Evolutionary conservation across 805 yeast species (phyloP), one percentile per base, ranked within the genome.

Genomic region (Barnettozyma sucrosica): DNA sequence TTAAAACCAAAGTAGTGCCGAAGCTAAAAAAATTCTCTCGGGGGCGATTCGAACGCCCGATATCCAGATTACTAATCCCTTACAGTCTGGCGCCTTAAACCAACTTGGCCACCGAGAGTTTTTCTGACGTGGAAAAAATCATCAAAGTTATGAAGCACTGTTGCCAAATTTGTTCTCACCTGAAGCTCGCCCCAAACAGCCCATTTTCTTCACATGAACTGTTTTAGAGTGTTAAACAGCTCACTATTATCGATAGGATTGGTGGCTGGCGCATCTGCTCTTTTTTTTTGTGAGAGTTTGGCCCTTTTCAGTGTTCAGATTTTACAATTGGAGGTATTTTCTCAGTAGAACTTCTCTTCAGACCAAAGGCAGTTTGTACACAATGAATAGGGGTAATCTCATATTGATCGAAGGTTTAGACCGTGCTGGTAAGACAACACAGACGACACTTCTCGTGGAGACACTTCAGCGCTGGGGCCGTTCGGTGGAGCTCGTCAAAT

Each of bases 351-450:
- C 4, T 10, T 26, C 11, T 10, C 30, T 4, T 7, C 13, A 10
- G 8, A 26, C 13, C 19, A 33, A 7, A 19, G 7, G 36, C 36
- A 33, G 11, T 33, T 18, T 33, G 13, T 9, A 18, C 36, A 9
- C 36, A 20, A 58, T 55, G 62, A 39, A 49, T 5, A 51, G 97
- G 52, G 98, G 97, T 2, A 73, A 76, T 41, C 68, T 93, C 34
- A 83, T 93, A 20, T 76, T 89, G 1, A 73, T 93, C 2, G 99
- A 93, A 65, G 99, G 99, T 0, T 76, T 93, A 1, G 99, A 93
- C 59, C 69, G 99, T 43, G 84, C 97, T 0, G 99, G 99, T 0
- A 93, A 93, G 59, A 79, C 96, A 3, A 89, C 97, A 0, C 99
- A 93, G 62, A 75, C 84, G 7, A 60, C 65, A 3, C 54, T 59